These are phyloP conservation scores for Paramecium biaurelia DNA, from an alignment of 73 alveolate genomes.

Conservation along the genomic window DNA sequence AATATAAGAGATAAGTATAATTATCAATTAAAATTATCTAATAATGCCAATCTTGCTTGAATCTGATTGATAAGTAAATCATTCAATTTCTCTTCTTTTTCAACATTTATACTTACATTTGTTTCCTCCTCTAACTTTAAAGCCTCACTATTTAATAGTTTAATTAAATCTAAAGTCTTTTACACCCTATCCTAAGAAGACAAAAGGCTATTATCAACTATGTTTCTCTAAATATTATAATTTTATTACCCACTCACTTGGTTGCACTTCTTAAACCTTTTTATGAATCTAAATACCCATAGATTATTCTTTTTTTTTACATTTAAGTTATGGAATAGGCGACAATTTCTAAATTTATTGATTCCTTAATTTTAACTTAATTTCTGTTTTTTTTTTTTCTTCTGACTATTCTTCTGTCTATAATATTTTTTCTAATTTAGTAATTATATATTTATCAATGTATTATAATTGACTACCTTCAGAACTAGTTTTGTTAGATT, in stretches of 20 bases:
- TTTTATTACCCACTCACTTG: neutral
- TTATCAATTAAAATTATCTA: neutral
- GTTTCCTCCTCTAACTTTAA: neutral
- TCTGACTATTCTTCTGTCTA: neutral
- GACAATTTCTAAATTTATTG: neutral
- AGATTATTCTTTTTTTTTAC: neutral
- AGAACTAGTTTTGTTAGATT: neutral
- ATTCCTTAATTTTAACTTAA: neutral
- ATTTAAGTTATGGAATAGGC: neutral
- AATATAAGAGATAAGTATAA: neutral
- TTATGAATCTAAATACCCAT: neutral
- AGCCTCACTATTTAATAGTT: neutral
- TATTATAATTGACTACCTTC: neutral
- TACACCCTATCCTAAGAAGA: neutral
- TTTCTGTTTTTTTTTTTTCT: neutral
- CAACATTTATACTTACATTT: neutral
- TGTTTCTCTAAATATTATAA: neutral
- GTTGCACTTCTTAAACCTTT: neutral
- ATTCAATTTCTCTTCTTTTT: neutral
- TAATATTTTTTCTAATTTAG: neutral
- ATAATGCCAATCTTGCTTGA: neutral
- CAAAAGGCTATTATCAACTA: neutral
- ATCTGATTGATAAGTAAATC: neutral
- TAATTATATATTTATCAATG: neutral
- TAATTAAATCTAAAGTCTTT: neutral